A percentile compares a stretch with the other conserved stretches of the same genome.
These are phyloP conservation scores for Clathrus columnatus DNA, from an alignment of 768 basidiomycete species.

Conservation along the genomic window DNA sequence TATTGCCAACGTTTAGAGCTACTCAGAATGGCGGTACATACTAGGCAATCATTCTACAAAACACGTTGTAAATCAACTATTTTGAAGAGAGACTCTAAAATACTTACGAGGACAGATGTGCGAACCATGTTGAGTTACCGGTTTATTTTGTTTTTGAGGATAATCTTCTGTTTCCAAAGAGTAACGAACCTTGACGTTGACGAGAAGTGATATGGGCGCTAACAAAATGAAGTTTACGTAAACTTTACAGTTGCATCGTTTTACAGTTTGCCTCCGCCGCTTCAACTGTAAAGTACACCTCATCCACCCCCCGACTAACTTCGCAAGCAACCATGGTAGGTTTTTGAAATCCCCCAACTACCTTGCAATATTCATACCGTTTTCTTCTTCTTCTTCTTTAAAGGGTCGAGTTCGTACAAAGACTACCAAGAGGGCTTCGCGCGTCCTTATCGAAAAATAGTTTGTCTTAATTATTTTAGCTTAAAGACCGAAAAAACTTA, in stretches of 20 bases:
- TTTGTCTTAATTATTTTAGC: slow-evolving; percentile 31
- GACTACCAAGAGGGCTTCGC: slow-evolving; percentile 98
- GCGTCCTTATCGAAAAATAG: slow-evolving; percentile 99
- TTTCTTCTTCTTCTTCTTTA: slow-evolving; percentile 3
- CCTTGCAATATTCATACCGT: neutral
- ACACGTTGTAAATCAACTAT: neutral
- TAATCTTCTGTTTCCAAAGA: neutral
- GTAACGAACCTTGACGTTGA: slow-evolving; percentile 7
- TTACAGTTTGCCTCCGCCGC: slow-evolving; percentile 9
- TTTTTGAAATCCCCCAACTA: slow-evolving; percentile 12
- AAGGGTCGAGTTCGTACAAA: slow-evolving; percentile 99
- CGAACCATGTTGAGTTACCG: slow-evolving; percentile 72
- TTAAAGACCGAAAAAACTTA: neutral
- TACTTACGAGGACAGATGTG: slow-evolving; percentile 66
- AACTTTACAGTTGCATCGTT: slow-evolving; percentile 26
- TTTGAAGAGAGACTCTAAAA: neutral
- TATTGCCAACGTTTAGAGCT: neutral
- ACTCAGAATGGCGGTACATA: slow-evolving; percentile 18
- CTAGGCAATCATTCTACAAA: slow-evolving; percentile 52
- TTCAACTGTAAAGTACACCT: slow-evolving; percentile 6
- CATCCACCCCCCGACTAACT: slow-evolving; percentile 22
- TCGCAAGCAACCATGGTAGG: slow-evolving; percentile 45
- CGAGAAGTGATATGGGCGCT: neutral
- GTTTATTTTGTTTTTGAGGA: slow-evolving; percentile 3
- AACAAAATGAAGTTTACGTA: slow-evolving; percentile 14